These are phyloP conservation scores for Boletus bicolor DNA, from an alignment of 768 basidiomycete genomes.

Conservation along the genomic window DNA sequence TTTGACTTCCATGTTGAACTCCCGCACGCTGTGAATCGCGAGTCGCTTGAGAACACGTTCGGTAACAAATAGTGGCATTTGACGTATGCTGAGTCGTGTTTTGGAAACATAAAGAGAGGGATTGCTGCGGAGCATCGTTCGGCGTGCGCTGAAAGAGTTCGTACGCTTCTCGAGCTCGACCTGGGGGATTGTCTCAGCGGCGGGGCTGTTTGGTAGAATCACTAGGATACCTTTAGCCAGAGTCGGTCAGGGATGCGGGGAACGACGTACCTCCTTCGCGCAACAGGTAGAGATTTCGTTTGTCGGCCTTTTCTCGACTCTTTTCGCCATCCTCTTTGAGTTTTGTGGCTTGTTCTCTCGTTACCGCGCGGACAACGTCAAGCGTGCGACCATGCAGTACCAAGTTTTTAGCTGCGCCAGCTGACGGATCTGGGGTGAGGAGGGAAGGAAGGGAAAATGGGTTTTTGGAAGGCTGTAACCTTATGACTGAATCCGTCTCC, in stretches of 20 bases:
- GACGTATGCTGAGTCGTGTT: conserved; percentile 90
- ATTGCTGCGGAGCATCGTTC: conserved; percentile 80
- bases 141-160: conserved; percentile 80
- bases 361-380: conserved; percentile 87
- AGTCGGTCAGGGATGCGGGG: background rate
- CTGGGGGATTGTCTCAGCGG: conserved; percentile 63
- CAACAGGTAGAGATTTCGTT: conserved; percentile 92
- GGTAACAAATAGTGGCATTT: conserved; percentile 85
- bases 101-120: conserved; percentile 93
- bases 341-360: conserved; percentile 81
- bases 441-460: conserved; percentile 87
- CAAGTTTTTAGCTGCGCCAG: conserved; percentile 73
- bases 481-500: background rate
- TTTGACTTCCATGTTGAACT: conserved; percentile 79
- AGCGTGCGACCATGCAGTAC: conserved; percentile 92
- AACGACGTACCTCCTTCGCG: conserved; percentile 80
- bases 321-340: conserved; percentile 87
- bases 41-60: conserved; percentile 89
- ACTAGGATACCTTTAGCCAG: conserved; percentile 45
- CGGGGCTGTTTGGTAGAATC: conserved; percentile 84
- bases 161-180: conserved; percentile 85
- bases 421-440: conserved; percentile 90
- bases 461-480: conserved; percentile 61
- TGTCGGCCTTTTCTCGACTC: conserved; percentile 84
- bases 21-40: conserved; percentile 72